Evolutionary conservation across 345 rosid genomes (phyloP), one percentile per base, ranked within the genome.

Genomic region (Angophora floribunda): DNA sequence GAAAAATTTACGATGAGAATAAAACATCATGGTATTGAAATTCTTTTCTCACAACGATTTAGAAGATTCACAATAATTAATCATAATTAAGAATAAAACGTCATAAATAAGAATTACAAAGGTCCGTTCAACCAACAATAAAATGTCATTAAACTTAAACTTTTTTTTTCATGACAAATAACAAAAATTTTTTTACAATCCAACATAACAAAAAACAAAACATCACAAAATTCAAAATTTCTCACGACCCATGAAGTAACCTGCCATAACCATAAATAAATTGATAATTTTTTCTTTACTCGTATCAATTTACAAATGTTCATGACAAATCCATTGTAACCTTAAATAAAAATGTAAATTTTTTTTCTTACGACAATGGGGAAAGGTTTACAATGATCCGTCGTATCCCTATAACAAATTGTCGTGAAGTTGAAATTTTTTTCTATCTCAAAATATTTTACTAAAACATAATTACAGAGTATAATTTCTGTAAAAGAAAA

Each of bases 1-100:
- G 4, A 41, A 75, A 70, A 3, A 7, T 9, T 70, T 70, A 17
- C 2, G 12, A 10, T 70, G 47, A 36, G 44, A 67, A 16, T 9
- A 8, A 67, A 30, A 4, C 4, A 15, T 70, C 4, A 2, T 36
- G 9, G 32, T 32, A 70, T 36, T 5, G 4, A 9, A 67, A 19
- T 36, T 36, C 3, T 70, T 70, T 9, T 15, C 0, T 41, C 21
- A 16, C 7, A 6, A 5, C 0, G 2, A 9, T 36, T 17, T 9
- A 75, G 24, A 75, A 36, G 47, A 24, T 36, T 75, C 26, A 4
- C 6, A 0, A 17, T 36, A 0, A 36, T 70, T 17, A 17, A 36
- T 70, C 13, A 0, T 3, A 36, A 70, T 9, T 13, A 9, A 70
- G 36, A 63, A 16, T 7, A 70, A 36, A 70, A 36, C 4, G 11